Evolutionary conservation across 2,329 filamentous ascomycete genomes (phyloP).

Genomic region (Aspergillus udagawae): DNA sequence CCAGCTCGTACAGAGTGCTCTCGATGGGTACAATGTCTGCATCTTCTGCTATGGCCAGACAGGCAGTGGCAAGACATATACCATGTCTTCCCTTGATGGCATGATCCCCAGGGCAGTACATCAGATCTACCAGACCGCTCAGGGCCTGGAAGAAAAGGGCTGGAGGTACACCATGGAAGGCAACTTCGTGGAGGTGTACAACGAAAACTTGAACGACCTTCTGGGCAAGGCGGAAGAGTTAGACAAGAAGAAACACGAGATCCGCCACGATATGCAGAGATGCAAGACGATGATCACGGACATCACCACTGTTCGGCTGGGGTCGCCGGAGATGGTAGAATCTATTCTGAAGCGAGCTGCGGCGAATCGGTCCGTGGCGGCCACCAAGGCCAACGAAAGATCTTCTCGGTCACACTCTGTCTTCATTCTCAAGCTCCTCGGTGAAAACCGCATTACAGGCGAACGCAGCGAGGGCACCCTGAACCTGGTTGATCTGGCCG

Average conservation of each 20-base stretch:
- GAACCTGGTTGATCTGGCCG: slow-evolving; percentile 92
- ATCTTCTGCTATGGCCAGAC: slow-evolving; percentile 99
- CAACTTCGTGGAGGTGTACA: slow-evolving; percentile 96
- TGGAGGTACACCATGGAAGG: slow-evolving; percentile 95
- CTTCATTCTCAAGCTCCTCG: slow-evolving; percentile 74
- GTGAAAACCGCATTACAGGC: slow-evolving; percentile 67
- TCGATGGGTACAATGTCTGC: slow-evolving; percentile 97
- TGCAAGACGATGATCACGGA: slow-evolving; percentile 81
- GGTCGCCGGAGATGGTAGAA: slow-evolving; percentile 76
- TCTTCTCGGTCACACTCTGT: slow-evolving; percentile 94
- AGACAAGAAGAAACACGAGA: slow-evolving; percentile 80
- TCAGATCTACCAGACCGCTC: slow-evolving; percentile 89
- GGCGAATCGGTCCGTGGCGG: slow-evolving; percentile 84
- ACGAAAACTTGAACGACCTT: slow-evolving; percentile 91
- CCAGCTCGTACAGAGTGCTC: slow-evolving; percentile 89
- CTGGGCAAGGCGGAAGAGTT: slow-evolving; percentile 68
- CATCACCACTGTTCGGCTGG: slow-evolving; percentile 69
- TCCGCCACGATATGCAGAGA: slow-evolving; percentile 76
- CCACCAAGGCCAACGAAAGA: slow-evolving; percentile 95
- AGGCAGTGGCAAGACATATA: slow-evolving; percentile 92
- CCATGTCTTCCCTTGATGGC: slow-evolving; percentile 85
- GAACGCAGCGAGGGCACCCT: slow-evolving; percentile 89
- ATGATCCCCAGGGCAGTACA: slow-evolving; percentile 93
- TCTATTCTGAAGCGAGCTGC: slow-evolving; percentile 74
- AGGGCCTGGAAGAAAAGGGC: slow-evolving; percentile 78